phyloP scores from a whole-genome alignment of 2,329 filamentous ascomycete species.

The Dothistroma pini region DNA sequence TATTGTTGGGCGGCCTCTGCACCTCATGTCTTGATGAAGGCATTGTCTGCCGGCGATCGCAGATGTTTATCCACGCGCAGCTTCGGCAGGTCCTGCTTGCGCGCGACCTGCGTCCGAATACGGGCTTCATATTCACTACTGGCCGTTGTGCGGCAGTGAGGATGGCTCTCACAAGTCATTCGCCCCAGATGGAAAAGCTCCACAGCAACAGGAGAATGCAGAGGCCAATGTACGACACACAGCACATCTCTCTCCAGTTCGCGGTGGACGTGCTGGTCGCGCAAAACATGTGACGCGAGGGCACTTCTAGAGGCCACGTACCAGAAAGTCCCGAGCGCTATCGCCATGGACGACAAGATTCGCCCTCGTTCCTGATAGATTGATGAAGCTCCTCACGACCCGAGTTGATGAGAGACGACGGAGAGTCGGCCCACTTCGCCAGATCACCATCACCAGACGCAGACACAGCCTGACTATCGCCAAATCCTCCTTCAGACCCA shows the following conservation, averaged over 20 bases:
- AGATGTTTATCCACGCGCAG: neutral
- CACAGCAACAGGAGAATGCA: conserved; percentile 11
- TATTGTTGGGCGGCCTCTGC: conserved; percentile 5
- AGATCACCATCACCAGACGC: neutral
- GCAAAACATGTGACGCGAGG: conserved; percentile 20
- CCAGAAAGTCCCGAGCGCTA: conserved; percentile 29
- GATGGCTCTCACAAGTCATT: conserved; percentile 4
- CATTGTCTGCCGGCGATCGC: neutral
- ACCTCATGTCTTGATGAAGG: neutral
- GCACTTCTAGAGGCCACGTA: conserved; percentile 18
- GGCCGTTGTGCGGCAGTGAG: neutral
- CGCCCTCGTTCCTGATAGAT: conserved; percentile 26
- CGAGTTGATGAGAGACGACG: conserved; percentile 20
- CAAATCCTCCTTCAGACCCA: neutral
- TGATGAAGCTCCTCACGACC: conserved; percentile 13
- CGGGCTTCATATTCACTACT: neutral
- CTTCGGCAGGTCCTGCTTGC: neutral
- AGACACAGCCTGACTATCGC: neutral
- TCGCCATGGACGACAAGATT: conserved; percentile 19
- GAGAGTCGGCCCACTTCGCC: neutral
- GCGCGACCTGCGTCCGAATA: too few species aligned
- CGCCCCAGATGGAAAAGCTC: conserved; percentile 10
- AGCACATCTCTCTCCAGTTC: conserved; percentile 34
- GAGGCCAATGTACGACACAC: conserved; percentile 30
- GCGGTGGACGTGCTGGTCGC: conserved; percentile 27